Evolutionary conservation across 768 basidiomycete species (phyloP).

Genomic region (Boletellus emodensis): DNA sequence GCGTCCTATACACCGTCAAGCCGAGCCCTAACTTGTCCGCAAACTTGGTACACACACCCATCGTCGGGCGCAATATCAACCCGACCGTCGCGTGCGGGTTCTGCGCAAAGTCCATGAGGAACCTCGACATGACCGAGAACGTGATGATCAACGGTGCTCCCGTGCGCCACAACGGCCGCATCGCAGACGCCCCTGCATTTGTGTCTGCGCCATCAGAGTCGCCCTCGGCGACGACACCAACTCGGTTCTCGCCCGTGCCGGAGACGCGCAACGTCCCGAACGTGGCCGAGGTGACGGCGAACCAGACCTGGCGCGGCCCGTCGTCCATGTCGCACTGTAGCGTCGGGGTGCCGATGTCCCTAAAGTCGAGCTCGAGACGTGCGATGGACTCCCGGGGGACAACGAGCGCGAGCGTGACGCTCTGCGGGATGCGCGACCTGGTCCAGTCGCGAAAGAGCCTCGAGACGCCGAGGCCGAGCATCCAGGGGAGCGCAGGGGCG

Average conservation of each 20-base stretch:
- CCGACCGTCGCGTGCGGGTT: conserved; percentile 11
- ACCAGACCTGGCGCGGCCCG: conserved; percentile 4
- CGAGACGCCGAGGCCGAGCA: not conserved
- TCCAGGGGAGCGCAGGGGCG: not conserved
- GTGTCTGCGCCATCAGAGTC: not conserved
- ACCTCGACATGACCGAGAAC: conserved; percentile 12
- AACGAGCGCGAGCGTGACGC: conserved; percentile 30
- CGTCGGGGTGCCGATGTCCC: not conserved
- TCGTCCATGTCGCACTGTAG: conserved; percentile 22
- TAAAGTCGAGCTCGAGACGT: conserved; percentile 5
- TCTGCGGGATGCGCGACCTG: conserved; percentile 19
- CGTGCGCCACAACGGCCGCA: conserved; percentile 12
- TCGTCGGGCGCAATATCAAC: conserved; percentile 14
- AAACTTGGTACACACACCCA: conserved; percentile 6
- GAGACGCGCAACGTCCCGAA: conserved; percentile 18
- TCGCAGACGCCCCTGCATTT: not conserved
- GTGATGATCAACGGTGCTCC: conserved; percentile 19
- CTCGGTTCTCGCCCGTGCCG: conserved; percentile 18
- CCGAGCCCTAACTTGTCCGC: conserved; percentile 5
- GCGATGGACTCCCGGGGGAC: conserved; percentile 29
- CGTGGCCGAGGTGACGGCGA: conserved; percentile 19
- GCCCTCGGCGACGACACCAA: conserved; percentile 8
- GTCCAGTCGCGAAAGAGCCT: conserved; percentile 29
- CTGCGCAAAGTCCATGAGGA: conserved; percentile 10
- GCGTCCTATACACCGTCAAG: conserved; percentile 18